phyloP scores from a whole-genome alignment of 805 yeast genomes.

The Zygosaccharomyces lentus region DNA sequence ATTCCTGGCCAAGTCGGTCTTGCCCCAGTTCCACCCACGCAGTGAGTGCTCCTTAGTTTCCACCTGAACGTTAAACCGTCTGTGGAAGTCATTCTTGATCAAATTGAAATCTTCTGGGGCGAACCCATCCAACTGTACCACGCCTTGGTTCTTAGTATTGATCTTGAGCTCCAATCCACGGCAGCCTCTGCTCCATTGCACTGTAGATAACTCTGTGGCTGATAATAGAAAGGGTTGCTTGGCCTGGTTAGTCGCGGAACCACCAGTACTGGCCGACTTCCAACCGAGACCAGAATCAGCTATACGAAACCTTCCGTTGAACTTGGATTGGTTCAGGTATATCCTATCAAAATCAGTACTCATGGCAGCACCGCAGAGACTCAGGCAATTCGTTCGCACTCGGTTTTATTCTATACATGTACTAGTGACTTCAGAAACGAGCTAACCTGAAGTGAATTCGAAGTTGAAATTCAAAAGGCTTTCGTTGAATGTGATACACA shows the following conservation, averaged over 20 bases:
- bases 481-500: conserved; percentile 1
- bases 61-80: conserved; percentile 65
- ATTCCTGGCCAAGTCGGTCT: conserved; percentile 83
- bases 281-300: conserved; percentile 98
- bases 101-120: conserved; percentile 76
- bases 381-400: not conserved
- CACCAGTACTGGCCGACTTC: conserved; percentile 55
- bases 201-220: conserved; percentile 74
- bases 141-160: conserved; percentile 85
- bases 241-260: conserved; percentile 44
- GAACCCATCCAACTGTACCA: conserved; percentile 86
- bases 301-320: conserved; percentile 84
- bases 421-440: too few relatives aligned
- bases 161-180: conserved; percentile 86
- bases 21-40: conserved; percentile 99
- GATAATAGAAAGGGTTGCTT: conserved; percentile 82
- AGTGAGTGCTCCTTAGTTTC: conserved; percentile 88
- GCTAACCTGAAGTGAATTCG: not conserved
- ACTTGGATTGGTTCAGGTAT: conserved; percentile 79
- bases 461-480: not conserved
- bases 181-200: conserved; percentile 90
- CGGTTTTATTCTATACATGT: not conserved
- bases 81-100: conserved; percentile 76
- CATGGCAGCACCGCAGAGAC: conserved; percentile 13
- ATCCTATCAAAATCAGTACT: conserved; percentile 82